Base-by-base conservation (phyloP, 441 rosid genomes). In the Cnidoscolus chayamansa region DNA sequence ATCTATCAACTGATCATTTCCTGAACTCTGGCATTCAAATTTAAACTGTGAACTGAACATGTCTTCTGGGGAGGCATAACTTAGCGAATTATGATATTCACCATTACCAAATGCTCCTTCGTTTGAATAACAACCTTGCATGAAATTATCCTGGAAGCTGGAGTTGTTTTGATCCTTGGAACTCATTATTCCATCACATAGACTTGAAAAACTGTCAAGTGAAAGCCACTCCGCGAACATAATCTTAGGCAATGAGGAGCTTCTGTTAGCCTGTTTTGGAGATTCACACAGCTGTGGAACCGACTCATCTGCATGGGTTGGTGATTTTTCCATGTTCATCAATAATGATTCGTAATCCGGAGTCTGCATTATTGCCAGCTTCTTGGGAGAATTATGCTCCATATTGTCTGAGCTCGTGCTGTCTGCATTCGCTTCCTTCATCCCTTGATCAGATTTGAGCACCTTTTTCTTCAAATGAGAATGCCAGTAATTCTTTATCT, bases 401-500 rank as follows among this genome's bases (percentile, higher is more conserved):
- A 40, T 3, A 40, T 40, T 40, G 6, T 40, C 45, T 73, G 80
- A 73, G 60, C 65, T 74, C 25, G 67, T 55, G 57, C 57, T 72
- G 17, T 68, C 76, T 58, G 4, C 20, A 17, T 7, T n/a, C 5
- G 79, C 60, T 73, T 80, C 82, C 49, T 25, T 48, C 12, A 17
- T 30, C 19, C 1, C 55, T 37, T 66, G 83, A 77, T 78, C 82
- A 40, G 74, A 43, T 77, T 87, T 84, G 47, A 80, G 65, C 31
- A 74, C 49, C 70, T 71, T 87, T 76, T 91, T 93, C 81, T 93
- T 91, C 77, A 93, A 75, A 79, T 87, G 85, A 11, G 98, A 87
- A 82, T 93, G 98, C 94, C 97, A 93, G 57, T 87, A 81, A 72
- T 93, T 93, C 80, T 93, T 93, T 62, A 93, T 88, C 83, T 93